Evolutionary conservation across 148 eudicot genomes (phyloP).

Genomic region (Camellia sinensis): DNA sequence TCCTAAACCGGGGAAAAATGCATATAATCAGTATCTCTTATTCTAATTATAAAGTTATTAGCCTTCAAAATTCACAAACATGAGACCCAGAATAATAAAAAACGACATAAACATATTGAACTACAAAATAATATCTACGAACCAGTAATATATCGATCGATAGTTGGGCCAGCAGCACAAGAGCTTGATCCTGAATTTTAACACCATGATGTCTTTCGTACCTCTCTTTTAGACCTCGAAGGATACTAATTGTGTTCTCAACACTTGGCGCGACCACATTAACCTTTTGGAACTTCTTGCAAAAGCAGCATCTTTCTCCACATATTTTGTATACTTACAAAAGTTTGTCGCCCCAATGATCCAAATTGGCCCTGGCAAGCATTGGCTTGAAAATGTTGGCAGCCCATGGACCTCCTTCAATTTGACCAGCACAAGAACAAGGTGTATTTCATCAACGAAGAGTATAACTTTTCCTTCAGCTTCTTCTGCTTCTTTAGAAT

Average conservation of each 20-base stretch:
- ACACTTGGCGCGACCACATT: slow-evolving; percentile 88
- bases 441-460: too few relatives aligned
- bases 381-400: too few relatives aligned
- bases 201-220: slow-evolving; percentile 95
- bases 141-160: slow-evolving; percentile 76
- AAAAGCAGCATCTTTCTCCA: slow-evolving; percentile 91
- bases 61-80: not conserved
- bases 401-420: too few relatives aligned
- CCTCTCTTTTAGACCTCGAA: too few relatives aligned
- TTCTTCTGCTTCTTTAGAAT: too few relatives aligned
- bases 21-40: not conserved
- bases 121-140: not conserved
- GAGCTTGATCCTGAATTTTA: slow-evolving; percentile 71
- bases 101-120: not conserved
- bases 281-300: slow-evolving; percentile 97
- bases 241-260: too few relatives aligned
- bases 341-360: slow-evolving; percentile 84
- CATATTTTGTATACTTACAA: slow-evolving; percentile 79
- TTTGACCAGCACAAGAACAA: too few relatives aligned
- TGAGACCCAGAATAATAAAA: not conserved
- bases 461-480: too few relatives aligned
- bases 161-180: slow-evolving; percentile 70
- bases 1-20: slow-evolving; percentile 24
- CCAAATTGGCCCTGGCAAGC: too few relatives aligned
- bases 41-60: not conserved